A percentile compares a stretch with the other conserved stretches of the same genome.
Conservation (phyloP, 2,329 filamentous ascomycete genomes). For the Neodidymelliopsis sp. region DNA sequence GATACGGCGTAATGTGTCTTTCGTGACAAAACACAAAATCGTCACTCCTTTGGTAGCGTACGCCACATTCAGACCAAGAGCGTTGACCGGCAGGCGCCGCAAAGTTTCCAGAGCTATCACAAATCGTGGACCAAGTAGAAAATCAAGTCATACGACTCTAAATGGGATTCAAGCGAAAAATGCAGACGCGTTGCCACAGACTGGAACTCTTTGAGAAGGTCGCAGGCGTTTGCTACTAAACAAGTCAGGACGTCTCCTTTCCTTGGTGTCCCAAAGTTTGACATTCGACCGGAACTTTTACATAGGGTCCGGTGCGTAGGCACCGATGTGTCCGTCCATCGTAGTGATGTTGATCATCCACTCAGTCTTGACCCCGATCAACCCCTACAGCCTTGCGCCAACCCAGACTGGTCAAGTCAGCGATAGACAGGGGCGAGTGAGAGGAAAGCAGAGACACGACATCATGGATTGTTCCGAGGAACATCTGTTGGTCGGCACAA, state of each 20-base stretch:
- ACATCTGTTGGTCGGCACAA: background rate
- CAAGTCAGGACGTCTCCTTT: background rate
- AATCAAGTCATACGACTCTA: background rate
- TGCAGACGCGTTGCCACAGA: background rate
- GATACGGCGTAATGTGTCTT: background rate
- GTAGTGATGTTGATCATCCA: conserved; percentile 8
- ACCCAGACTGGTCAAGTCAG: background rate
- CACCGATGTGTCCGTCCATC: conserved; percentile 1
- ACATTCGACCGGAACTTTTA: background rate
- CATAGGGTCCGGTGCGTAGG: background rate
- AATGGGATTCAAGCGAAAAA: background rate
- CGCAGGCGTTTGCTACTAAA: background rate
- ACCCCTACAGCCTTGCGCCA: conserved; percentile 14
- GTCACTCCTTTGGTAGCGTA: conserved; percentile 1
- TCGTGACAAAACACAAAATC: background rate
- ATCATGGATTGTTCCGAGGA: background rate
- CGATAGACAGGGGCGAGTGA: background rate
- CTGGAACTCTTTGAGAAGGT: conserved; percentile 8
- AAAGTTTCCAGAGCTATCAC: background rate
- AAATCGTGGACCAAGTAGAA: conserved; percentile 1
- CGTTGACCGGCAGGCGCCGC: background rate
- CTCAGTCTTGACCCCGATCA: background rate
- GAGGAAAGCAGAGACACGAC: background rate
- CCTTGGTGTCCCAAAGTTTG: conserved; percentile 1
- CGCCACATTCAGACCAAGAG: conserved; percentile 7